Evolutionary conservation across 495 filamentous ascomycete species (phyloP), one percentile per base, ranked within the genome.

Genomic region (Aspergillus haitiensis): DNA sequence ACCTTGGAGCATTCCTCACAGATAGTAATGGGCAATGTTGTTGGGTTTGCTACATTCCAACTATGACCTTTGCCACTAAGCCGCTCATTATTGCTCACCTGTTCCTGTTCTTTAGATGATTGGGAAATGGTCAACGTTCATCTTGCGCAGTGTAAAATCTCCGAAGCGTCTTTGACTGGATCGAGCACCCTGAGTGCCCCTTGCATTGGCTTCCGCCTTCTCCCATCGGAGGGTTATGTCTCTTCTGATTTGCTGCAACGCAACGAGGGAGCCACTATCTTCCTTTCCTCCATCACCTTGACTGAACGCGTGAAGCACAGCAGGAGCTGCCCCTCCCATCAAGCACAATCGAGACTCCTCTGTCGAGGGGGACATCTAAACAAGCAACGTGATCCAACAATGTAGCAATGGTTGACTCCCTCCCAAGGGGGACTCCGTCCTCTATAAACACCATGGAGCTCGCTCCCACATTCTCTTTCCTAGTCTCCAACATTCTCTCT

Each of bases 381-480:
- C 65, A 70, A 67, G 63, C 60, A 68, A 67, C 68, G 68, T 71
- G 71, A 58, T 65, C 70, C 60, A 71, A 58, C 64, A 73, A 78
- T 76, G 75, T 64, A 66, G 63, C 69, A 69, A 72, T 70, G 69
- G 64, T 60, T 63, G 47, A 50, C 37, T 64, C 67, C 72, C 64
- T 70, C 68, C 58, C 63, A 61, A 63, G 59, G 71, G 65, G 68
- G 76, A 67, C 59, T 72, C 67, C 72, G 65, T 71, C 70, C 65
- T 71, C 70, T 80, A 81, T 81, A 79, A 79, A 79, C 76, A 78
- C 67, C 72, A 75, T 76, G 71, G 59, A 69, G 66, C 66, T 74
- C 76, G 76, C 78, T 80, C 71, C 69, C 73, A 80, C 82, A 84
- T 84, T 84, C 81, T 81, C 79, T 82, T 79, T 74, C 70, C 60